phyloP scores from a whole-genome alignment of 1,284 basidiomycete species.

The Amylostereum areolatum region DNA sequence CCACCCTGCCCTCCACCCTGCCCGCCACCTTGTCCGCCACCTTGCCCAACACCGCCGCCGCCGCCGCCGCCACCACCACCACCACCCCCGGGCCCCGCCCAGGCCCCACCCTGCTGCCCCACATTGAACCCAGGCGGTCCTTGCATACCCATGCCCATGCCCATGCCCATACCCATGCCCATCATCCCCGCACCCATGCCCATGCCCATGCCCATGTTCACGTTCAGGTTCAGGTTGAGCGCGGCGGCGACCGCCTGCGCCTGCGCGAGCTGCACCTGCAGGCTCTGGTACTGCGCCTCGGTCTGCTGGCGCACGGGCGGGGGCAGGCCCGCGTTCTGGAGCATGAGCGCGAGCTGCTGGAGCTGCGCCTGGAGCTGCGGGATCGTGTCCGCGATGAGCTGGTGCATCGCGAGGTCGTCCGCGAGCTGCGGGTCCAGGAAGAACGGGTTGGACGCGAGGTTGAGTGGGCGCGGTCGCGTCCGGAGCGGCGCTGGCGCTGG shows the following conservation, averaged over 20 bases:
- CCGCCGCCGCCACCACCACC: constrained; percentile 21
- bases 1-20: neutral
- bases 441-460: constrained; percentile 46
- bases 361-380: constrained; percentile 78
- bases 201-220: constrained; percentile 2
- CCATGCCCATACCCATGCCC: constrained; percentile 7
- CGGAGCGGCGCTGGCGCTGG: too few relatives aligned
- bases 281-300: constrained; percentile 69
- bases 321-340: constrained; percentile 70
- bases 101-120: too few relatives aligned
- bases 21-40: constrained; percentile 19
- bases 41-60: constrained; percentile 33
- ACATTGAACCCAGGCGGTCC: neutral
- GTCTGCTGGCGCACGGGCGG: constrained; percentile 68
- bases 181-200: constrained; percentile 1
- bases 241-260: constrained; percentile 62
- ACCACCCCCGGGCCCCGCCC: constrained; percentile 2
- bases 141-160: constrained; percentile 10
- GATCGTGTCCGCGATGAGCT: constrained; percentile 65
- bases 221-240: constrained; percentile 23
- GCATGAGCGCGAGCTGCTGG: constrained; percentile 64
- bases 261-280: constrained; percentile 72
- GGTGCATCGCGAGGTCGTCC: constrained; percentile 57
- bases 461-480: constrained; percentile 33
- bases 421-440: constrained; percentile 52